Conservation (phyloP, 306 rosid genomes). For the Medicago ruthenica region DNA sequence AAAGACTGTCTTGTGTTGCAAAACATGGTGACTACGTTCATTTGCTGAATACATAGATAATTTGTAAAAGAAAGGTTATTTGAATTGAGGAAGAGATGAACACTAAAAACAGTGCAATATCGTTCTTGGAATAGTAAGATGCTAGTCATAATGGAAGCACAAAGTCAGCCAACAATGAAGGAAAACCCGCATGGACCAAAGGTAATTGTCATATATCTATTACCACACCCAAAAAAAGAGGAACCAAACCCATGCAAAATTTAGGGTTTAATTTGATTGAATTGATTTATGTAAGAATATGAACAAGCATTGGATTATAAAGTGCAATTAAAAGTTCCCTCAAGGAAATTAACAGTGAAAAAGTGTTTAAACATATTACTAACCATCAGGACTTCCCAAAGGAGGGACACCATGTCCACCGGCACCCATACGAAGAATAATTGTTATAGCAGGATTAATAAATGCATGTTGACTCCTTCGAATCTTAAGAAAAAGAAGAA, state of each 20-base stretch:
- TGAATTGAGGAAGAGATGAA: constrained; percentile 3
- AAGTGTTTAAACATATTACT: constrained; percentile 50
- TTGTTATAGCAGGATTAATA: constrained; percentile 96
- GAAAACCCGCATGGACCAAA: constrained; percentile 29
- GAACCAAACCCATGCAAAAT: constrained; percentile 18
- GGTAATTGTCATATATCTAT: constrained; percentile 10
- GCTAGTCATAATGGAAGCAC: constrained; percentile 17
- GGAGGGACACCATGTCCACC: constrained; percentile 99
- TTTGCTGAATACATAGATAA: neutral
- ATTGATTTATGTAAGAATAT: constrained; percentile 31
- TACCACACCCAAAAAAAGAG: constrained; percentile 13
- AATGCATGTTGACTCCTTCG: constrained; percentile 98
- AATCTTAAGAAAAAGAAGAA: constrained; percentile 59
- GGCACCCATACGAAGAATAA: constrained; percentile 96
- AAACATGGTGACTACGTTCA: constrained; percentile 23
- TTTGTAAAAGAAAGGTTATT: constrained; percentile 16
- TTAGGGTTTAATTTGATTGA: constrained; percentile 24
- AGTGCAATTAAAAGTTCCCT: constrained; percentile 11
- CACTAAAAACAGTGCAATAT: neutral
- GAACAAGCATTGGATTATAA: constrained; percentile 27
- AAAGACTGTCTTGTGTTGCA: constrained; percentile 8
- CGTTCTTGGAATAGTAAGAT: constrained; percentile 23
- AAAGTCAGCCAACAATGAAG: constrained; percentile 19
- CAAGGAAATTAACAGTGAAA: constrained; percentile 9
- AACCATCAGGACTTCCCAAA: constrained; percentile 98